Base-by-base conservation (phyloP, 768 basidiomycete species). In the Podaxis carcinomalis region DNA sequence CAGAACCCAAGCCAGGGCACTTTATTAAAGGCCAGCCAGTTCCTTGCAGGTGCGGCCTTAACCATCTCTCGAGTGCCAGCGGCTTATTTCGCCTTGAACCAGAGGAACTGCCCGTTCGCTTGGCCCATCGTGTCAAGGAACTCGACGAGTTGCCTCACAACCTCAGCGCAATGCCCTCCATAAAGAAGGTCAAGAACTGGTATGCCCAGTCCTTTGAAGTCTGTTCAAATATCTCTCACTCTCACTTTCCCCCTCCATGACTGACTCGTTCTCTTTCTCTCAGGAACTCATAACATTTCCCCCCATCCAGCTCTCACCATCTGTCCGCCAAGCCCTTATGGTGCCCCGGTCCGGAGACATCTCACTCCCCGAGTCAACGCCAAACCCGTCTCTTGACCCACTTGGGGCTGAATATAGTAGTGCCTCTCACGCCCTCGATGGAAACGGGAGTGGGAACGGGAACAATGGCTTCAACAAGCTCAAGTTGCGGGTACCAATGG, bases 161-260 rank as follows among this genome's bases (percentile, higher is more conserved):
- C 58, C 81, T 99, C 54, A 88, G 87, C 67, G 83, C 84, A 50
- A 97, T 97, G 96, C 86, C 89, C 0, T 91, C 90, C 40, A 98
- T 99, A 65, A 85, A 87, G 61, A 95, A 92, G 70, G 92, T 99
- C 62, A 95, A 95, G 78, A 89, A 96, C 68, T 99, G 97, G 97
- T 99, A 99, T 73, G 96, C 96, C 0, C 93, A 98, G 78, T 93
- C 92, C 14, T 98, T 99, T 73, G 92, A 98, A 83, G 96, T 95
- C 56, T 55, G 87, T 76, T 35, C 57, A 9, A 9, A 19, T 16
- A 16, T 6, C 42, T 40, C 28, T 16, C 28, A 51, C 51, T 28
- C 39, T 28, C 44, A 32, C 25, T 42, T 27, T 55, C 39, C 21
- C 42, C 2, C 46, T 39, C 35, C 56, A 21, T 62, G 23, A 28